phyloP scores from a whole-genome alignment of 2,329 filamentous ascomycete genomes.

The Scedosporium minutisporum region DNA sequence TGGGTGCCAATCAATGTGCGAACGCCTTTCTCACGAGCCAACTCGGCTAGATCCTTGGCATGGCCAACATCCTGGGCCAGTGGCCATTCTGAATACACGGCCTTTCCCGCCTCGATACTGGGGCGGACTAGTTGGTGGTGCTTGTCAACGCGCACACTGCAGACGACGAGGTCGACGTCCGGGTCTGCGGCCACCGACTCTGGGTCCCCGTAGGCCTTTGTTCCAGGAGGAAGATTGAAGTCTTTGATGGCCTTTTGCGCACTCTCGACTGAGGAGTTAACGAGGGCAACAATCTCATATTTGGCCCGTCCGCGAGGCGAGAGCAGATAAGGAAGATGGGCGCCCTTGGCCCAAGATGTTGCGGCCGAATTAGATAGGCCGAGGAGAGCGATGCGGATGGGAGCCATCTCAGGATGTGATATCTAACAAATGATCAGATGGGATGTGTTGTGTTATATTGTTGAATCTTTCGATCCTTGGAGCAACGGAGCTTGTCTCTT shows the following conservation, averaged over 20 bases:
- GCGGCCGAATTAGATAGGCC: slow-evolving; percentile 44
- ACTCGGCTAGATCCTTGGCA: slow-evolving; percentile 29
- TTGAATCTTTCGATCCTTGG: too few relatives aligned
- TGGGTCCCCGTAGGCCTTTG: slow-evolving; percentile 40
- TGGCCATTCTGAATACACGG: slow-evolving; percentile 49
- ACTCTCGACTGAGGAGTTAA: slow-evolving; percentile 37
- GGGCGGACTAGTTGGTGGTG: slow-evolving; percentile 37
- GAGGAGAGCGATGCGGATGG: slow-evolving; percentile 46
- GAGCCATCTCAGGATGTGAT: slow-evolving; percentile 10
- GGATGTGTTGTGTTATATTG: too few relatives aligned
- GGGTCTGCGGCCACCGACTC: slow-evolving; percentile 30
- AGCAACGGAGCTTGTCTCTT: too few relatives aligned
- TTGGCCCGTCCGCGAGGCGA: slow-evolving; percentile 30
- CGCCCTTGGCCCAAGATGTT: slow-evolving; percentile 40
- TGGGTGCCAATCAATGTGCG: slow-evolving; percentile 41
- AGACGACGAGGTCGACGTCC: slow-evolving; percentile 45
- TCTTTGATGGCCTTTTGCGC: slow-evolving; percentile 31
- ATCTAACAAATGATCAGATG: too few relatives aligned
- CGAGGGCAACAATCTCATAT: slow-evolving; percentile 41
- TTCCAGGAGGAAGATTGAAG: slow-evolving; percentile 29
- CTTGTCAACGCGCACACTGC: slow-evolving; percentile 41
- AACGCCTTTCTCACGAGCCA: slow-evolving; percentile 22
- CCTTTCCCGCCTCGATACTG: slow-evolving; percentile 40
- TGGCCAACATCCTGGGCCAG: slow-evolving; percentile 33
- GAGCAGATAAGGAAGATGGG: slow-evolving; percentile 24